Evolutionary conservation across 257 asterid genomes (phyloP), one percentile per base, ranked within the genome.

Genomic region (Forsythia viridissima): DNA sequence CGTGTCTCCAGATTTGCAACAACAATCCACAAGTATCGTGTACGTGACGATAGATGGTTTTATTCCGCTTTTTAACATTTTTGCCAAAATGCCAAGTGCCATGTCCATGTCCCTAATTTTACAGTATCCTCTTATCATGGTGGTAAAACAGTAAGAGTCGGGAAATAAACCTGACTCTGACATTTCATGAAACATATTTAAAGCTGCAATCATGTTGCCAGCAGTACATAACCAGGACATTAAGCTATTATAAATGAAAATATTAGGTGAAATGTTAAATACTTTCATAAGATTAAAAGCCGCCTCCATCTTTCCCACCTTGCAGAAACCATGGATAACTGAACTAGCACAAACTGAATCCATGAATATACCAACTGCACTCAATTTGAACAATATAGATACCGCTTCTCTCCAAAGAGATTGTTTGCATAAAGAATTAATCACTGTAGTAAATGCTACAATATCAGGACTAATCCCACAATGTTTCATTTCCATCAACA

Each of bases 101-200:
- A 63, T 18, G 8, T 67, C 55, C 38, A 77, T 15, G 34, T 82
- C 76, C 41, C 40, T 55, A 37, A 30, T 74, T 55, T 76, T 77
- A 77, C 85, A 81, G 46, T 76, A 81, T 66, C 85, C 85, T 72
- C 75, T 40, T 20, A 81, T 81, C 71, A 81, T 81, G 20, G 81
- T 48, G 39, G 85, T 81, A 70, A 52, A 73, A 63, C 72, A 21
- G 48, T 38, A 46, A 81, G 78, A 81, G 36, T 81, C 85, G 8
- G 85, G 81, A 48, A 11, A 3, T 2, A 76, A 73, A 34, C 82
- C 82, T 24, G 57, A 46, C 57, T 82, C 76, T 20, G 70, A 73
- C 79, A 82, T 82, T 68, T 82, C 76, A 30, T 72, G 43, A 11
- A 77, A 82, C 52, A 15, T n/a, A 15, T 52, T 72, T 67, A 41